Conservation (phyloP, 495 filamentous ascomycete genomes). For the Aspergillus hancockii region DNA sequence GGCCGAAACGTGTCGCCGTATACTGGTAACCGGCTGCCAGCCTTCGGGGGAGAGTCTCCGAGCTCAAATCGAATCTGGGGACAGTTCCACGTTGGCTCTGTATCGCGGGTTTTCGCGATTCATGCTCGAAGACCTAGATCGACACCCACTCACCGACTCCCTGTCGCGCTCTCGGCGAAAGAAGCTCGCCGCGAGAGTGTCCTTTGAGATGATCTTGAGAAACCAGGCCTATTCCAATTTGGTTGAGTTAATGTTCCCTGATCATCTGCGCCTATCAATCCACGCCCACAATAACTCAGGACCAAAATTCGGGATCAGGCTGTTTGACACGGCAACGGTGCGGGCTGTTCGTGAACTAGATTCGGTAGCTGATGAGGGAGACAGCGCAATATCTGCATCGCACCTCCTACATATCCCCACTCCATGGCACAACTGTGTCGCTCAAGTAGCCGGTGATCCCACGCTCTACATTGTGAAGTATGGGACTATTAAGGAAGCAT, state of each 20-base stretch:
- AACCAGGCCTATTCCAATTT: constrained; percentile 47
- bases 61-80: constrained; percentile 33
- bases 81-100: constrained; percentile 33
- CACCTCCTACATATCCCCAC: constrained; percentile 43
- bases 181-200: constrained; percentile 29
- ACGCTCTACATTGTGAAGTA: not conserved
- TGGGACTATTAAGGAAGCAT: not conserved
- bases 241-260: constrained; percentile 37
- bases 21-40: not conserved
- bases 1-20: not conserved
- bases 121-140: constrained; percentile 45
- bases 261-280: constrained; percentile 39
- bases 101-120: constrained; percentile 49
- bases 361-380: no score
- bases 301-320: constrained; percentile 43
- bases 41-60: constrained; percentile 20
- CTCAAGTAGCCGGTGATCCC: constrained; percentile 19
- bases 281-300: constrained; percentile 43
- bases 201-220: constrained; percentile 29
- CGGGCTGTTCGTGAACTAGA: constrained; percentile 3
- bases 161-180: constrained; percentile 14
- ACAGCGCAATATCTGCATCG: not conserved
- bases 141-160: not conserved
- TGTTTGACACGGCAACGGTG: constrained; percentile 29
- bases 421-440: constrained; percentile 45